These are phyloP conservation scores for Handroanthus guayacan DNA, from an alignment of 257 asterid genomes.

Conservation along the genomic window DNA sequence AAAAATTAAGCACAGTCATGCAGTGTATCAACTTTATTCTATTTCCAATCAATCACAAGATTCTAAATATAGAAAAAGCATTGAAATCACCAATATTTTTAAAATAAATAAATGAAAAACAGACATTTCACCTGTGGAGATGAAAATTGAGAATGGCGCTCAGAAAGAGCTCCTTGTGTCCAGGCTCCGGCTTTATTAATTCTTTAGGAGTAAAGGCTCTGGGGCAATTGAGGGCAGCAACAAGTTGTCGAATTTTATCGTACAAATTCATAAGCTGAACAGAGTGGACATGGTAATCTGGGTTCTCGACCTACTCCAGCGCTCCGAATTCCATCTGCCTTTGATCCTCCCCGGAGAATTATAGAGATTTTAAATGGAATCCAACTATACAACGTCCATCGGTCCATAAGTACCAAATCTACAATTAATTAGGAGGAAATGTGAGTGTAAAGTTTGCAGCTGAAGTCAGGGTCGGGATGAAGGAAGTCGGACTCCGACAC, in stretches of 20 bases:
- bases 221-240: conserved; percentile 66
- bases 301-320: conserved; percentile 77
- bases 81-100: not conserved
- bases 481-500: conserved; percentile 69
- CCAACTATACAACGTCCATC: not conserved
- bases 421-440: conserved; percentile 39
- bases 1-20: not conserved
- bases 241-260: conserved; percentile 50
- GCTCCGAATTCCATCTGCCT: conserved; percentile 85
- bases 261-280: conserved; percentile 60
- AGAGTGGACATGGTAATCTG: conserved; percentile 75
- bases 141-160: conserved; percentile 81
- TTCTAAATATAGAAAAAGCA: not conserved
- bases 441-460: conserved; percentile 66
- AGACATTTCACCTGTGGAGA: conserved; percentile 62
- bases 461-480: conserved; percentile 64
- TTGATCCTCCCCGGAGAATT: conserved; percentile 65
- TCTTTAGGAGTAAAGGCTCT: conserved; percentile 65
- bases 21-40: not conserved
- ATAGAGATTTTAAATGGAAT: not conserved
- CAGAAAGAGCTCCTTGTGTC: conserved; percentile 73
- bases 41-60: not conserved
- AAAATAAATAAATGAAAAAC: not conserved
- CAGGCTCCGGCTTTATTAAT: conserved; percentile 79
- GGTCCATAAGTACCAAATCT: not conserved